Evolutionary conservation across 805 yeast genomes (phyloP), one percentile per base, ranked within the genome.

Genomic region (Komagataella phaffii): DNA sequence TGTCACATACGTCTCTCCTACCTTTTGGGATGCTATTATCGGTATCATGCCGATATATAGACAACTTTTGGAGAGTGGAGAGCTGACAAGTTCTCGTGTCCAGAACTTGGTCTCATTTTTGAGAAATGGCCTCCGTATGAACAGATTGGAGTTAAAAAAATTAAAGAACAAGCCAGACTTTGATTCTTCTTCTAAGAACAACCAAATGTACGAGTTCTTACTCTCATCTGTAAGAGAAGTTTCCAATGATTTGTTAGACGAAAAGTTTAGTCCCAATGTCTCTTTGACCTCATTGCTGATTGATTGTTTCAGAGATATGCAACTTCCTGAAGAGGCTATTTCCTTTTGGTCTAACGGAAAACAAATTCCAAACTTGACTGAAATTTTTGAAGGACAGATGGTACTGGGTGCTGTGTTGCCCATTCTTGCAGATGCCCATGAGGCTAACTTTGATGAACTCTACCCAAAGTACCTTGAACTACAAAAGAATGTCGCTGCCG

Each of bases 341-440:
- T 72, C 75, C 54, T 73, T 83, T 54, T 85, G 93, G 93, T 85
- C 82, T 58, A 65, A 74, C 17, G 83, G 83, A 30, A 79, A 76
- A 56, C 72, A 73, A 57, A 71, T 68, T 54, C 65, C 69, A 3
- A 56, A 60, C 3, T 63, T 68, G 48, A 66, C 78, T 57, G 53
- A 60, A 44, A 63, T 75, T 17, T 84, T 79, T 64, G 71, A 84
- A 53, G 73, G 76, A 46, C 85, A 84, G 60, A 75, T 78, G 55
- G 83, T 83, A 24, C 79, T 85, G 58, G 84, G 88, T 48, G 77
- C 79, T 7, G 74, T 85, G 24, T 72, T 85, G 61, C 89, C 88
- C 19, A 72, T 83, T 17, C 74, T 87, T 50, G 80, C 73, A 57
- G 79, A 79, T 52, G 72, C 75, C 50, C 82, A 85, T 50, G 76